phyloP scores from a whole-genome alignment of 768 basidiomycete species.

The Mrakia gelida region DNA sequence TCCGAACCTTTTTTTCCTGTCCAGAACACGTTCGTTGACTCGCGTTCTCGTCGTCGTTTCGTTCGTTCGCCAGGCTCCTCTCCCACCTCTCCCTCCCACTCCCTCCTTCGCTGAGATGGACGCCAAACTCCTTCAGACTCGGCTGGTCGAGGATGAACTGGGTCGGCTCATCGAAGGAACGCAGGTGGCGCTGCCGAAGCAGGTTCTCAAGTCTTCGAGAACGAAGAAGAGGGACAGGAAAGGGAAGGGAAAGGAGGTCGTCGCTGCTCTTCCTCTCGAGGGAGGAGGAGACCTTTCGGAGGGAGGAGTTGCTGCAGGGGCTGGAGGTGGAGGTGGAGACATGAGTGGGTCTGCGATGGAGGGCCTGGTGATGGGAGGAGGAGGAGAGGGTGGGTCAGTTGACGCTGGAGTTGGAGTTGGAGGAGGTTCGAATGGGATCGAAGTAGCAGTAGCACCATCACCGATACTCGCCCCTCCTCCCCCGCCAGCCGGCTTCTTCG shows the following conservation, averaged over 20 bases:
- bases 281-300: not conserved
- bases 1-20: not conserved
- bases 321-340: not conserved
- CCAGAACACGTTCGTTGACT: not conserved
- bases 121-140: slow-evolving; percentile 15
- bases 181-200: not conserved
- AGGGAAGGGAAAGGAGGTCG: slow-evolving; percentile 4
- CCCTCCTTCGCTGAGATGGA: slow-evolving; percentile 16
- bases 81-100: not conserved
- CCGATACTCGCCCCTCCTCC: not conserved
- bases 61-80: not conserved
- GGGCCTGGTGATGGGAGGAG: not conserved
- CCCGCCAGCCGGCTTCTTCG: not conserved
- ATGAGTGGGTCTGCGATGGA: not conserved
- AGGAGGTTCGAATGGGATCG: not conserved
- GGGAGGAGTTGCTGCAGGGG: not conserved
- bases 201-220: not conserved
- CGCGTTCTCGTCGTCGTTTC: not conserved
- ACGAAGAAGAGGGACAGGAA: not conserved
- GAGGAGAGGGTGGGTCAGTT: not conserved
- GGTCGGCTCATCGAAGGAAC: slow-evolving; percentile 5
- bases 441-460: not conserved
- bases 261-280: not conserved
- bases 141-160: slow-evolving; percentile 7
- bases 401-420: not conserved